phyloP scores from a whole-genome alignment of 2,329 filamentous ascomycete species.

The Mycocentrospora acerina region DNA sequence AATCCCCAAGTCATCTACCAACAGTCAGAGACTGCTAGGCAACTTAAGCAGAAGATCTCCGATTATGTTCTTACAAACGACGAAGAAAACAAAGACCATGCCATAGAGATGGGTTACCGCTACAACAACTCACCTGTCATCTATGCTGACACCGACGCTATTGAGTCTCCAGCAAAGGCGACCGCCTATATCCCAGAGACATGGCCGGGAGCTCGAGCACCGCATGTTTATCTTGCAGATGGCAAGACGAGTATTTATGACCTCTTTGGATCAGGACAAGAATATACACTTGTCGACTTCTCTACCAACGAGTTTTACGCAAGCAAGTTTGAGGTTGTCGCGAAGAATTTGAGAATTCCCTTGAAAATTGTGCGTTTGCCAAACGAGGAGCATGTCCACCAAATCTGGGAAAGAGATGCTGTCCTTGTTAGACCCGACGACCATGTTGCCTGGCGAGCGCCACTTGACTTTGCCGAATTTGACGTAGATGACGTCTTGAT shows the following conservation, averaged over 20 bases:
- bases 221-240: conserved; percentile 35
- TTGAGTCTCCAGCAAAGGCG: conserved; percentile 6
- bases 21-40: too few relatives aligned
- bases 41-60: conserved; percentile 6
- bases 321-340: too few relatives aligned
- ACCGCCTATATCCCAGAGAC: conserved; percentile 28
- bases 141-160: background rate
- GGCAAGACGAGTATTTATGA: conserved; percentile 30
- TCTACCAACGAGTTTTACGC: too few relatives aligned
- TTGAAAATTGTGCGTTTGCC: too few relatives aligned
- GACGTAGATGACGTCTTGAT: too few relatives aligned
- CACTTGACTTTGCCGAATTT: too few relatives aligned
- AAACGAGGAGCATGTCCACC: too few relatives aligned
- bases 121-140: conserved; percentile 12
- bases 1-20: background rate
- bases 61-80: conserved; percentile 16
- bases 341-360: too few relatives aligned
- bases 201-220: conserved; percentile 31
- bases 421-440: conserved; percentile 51
- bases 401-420: too few relatives aligned
- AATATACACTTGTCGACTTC: conserved; percentile 24
- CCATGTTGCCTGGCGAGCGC: conserved; percentile 56
- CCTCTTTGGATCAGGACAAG: conserved; percentile 24
- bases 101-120: conserved; percentile 32
- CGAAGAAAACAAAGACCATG: conserved; percentile 27